Base-by-base conservation (phyloP, 352 stramenopile species). In the Pythium apleroticum region DNA sequence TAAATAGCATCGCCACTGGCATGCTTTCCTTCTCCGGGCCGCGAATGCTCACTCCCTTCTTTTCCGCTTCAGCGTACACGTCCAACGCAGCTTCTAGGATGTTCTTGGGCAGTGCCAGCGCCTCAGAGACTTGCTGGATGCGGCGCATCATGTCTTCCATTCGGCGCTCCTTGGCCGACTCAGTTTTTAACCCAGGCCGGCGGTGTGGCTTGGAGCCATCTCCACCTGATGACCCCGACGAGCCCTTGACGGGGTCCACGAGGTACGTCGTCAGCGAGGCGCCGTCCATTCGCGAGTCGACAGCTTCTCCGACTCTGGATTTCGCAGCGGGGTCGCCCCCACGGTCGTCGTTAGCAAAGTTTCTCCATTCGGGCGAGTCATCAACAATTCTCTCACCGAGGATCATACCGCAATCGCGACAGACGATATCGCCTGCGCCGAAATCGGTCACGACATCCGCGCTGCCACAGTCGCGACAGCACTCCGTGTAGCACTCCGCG, bases 341-440 rank as follows among this genome's bases (percentile, higher is more conserved):
- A 68, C 84, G 84, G 66, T 94, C 85, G 81, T 94, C 85, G 73
- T 94, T 91, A 83, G 81, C 81, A 91, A 90, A 94, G 56, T 76
- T 94, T 66, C 80, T 77, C 85, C 85, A 94, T 78, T 94, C 85
- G 68, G 85, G 81, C 59, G 85, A 87, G 78, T 94, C 85, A 85
- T 94, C 85, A 76, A 94, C 86, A 68, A 94, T 90, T 72, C 82
- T 78, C 80, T 94, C 85, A 87, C 81, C 82, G 71, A 94, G 80
- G 74, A 94, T 85, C 73, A 94, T 86, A 64, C 85, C 85, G 77
- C 85, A 94, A 48, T 71, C 70, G 61, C 85, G 80, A 72, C 85
- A 94, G 66, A 94, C 82, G 65, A 94, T 83, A 69, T 94, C 85
- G 39, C 85, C 85, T 31, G 85, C 85, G 49, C 79, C 79, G 60